These are phyloP conservation scores for Botrytis paeoniae DNA, from an alignment of 2,329 filamentous ascomycete genomes.

Conservation along the genomic window DNA sequence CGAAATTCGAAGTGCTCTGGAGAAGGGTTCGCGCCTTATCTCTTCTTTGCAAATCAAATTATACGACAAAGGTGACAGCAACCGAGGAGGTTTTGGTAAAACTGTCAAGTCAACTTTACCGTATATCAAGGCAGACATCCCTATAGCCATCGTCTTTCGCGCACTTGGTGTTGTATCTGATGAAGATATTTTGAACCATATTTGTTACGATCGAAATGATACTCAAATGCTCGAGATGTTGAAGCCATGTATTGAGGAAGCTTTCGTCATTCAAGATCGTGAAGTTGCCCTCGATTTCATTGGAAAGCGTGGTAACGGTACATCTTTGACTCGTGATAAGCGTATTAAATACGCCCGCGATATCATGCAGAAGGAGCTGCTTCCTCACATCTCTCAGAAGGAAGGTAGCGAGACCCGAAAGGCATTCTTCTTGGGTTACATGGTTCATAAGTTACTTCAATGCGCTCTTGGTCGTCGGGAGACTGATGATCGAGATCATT, in stretches of 20 bases:
- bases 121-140: conserved; percentile 90
- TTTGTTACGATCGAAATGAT: conserved; percentile 93
- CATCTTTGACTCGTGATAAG: conserved; percentile 75
- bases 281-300: conserved; percentile 95
- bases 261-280: conserved; percentile 91
- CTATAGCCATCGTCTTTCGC: conserved; percentile 92
- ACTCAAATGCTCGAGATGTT: conserved; percentile 97
- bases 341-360: conserved; percentile 91
- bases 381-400: conserved; percentile 93
- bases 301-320: conserved; percentile 79
- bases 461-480: conserved; percentile 90
- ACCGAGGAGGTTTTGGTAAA: conserved; percentile 77
- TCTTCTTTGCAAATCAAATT: conserved; percentile 91
- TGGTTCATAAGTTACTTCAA: conserved; percentile 94
- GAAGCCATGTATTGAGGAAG: conserved; percentile 95
- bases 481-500: conserved; percentile 96
- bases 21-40: conserved; percentile 92
- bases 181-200: conserved; percentile 96
- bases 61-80: conserved; percentile 76
- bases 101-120: conserved; percentile 89
- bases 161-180: conserved; percentile 95
- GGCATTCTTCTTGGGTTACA: conserved; percentile 97
- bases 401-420: conserved; percentile 95
- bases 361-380: conserved; percentile 92
- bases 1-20: conserved; percentile 92